Base-by-base conservation (phyloP, 257 asterid species). In the Perilla frutescens region DNA sequence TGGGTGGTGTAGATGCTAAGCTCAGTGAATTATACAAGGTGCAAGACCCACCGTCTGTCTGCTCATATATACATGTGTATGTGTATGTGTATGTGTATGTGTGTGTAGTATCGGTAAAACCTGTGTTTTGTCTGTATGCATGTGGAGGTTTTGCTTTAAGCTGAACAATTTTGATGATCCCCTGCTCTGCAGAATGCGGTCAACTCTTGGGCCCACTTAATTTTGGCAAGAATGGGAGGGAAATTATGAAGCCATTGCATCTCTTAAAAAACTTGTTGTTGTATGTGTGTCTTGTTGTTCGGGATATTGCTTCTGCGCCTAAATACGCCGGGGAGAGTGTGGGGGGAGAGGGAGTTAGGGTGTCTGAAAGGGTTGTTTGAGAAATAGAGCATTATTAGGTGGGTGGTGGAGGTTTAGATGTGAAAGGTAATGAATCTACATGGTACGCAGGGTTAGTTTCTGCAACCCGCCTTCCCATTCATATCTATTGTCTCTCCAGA, bases 91-190 rank as follows among this genome's bases (percentile, higher is more conserved):
- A n/a, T n/a, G n/a, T n/a, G n/a, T n/a, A n/a, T n/a, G 37, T 13
- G 31, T 8, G 34, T 59, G 49, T 39, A 61, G 48, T 49, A 61
- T 37, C 13, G 50, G 53, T 15, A 12, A 26, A 62, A 9, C 51
- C 51, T 62, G 36, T 40, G 14, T 4, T 15, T 62, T 14, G n/a
- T 69, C 31, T 54, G 14, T 20, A 54, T 76, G 81, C 81, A 76
- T 76, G 81, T 72, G 14, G 26, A 3, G 44, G 26, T 61, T 62
- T 44, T 62, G 67, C 51, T 70, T 34, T 62, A 26, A 4, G 45
- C 37, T n/a, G 31, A 20, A 62, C 36, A 70, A 7, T 36, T 57
- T 44, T 11, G 15, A 62, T 32, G 60, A 68, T 51, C 66, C 55
- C 65, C 26, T 62, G 63, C 36, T 13, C 26, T 36, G 80, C 7